Evolutionary conservation across 352 stramenopile species (phyloP).

Genomic region (Phytophthora rubi): DNA sequence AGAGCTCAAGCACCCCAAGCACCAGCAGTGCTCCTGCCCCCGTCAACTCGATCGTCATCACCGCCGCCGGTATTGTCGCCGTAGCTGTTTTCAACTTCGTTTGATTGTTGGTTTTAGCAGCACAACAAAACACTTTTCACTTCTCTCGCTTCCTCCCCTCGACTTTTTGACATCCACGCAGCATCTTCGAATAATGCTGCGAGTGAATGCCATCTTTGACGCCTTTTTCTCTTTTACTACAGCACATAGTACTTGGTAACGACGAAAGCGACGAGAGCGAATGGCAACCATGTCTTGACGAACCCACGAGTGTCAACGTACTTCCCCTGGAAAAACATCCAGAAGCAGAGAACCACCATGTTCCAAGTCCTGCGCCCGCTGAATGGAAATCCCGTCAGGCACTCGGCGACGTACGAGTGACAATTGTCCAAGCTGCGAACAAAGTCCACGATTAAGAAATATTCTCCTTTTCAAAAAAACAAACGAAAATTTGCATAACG

Average conservation of each 20-base stretch:
- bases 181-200: conserved; percentile 11
- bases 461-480: neutral
- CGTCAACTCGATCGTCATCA: conserved; percentile 10
- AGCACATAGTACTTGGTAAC: conserved; percentile 17
- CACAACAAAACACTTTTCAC: conserved; percentile 20
- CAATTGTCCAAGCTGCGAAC: conserved; percentile 92
- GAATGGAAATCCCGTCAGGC: conserved; percentile 58
- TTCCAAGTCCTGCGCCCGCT: conserved; percentile 58
- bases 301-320: conserved; percentile 49
- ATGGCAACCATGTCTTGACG: conserved; percentile 40
- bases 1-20: conserved; percentile 19
- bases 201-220: neutral
- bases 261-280: conserved; percentile 17
- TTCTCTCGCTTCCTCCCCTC: neutral
- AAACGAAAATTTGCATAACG: conserved; percentile 1
- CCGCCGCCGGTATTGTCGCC: conserved; percentile 6
- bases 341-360: conserved; percentile 80
- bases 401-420: conserved; percentile 93
- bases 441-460: neutral
- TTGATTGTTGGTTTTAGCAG: conserved; percentile 8
- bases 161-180: conserved; percentile 4
- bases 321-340: conserved; percentile 62
- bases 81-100: conserved; percentile 12
- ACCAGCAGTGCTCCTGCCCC: conserved; percentile 11
- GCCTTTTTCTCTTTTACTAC: neutral